These are phyloP conservation scores for Aurantiochytrium sp. DNA, from an alignment of 108 stramenopile species.

Conservation along the genomic window DNA sequence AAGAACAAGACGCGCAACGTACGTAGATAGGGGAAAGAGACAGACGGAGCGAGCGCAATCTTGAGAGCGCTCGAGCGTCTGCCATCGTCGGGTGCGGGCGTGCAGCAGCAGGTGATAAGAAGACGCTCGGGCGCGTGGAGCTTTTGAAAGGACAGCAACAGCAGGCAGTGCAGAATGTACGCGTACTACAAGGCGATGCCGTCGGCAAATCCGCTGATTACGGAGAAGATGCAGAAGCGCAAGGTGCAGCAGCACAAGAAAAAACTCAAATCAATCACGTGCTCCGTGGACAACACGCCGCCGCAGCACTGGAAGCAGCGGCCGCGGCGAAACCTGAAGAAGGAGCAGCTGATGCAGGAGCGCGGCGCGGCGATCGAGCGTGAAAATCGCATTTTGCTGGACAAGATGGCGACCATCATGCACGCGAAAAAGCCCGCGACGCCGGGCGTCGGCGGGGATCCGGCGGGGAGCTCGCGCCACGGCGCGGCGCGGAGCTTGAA, in stretches of 20 bases:
- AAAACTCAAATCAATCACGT: background rate
- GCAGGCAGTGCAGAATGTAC: background rate
- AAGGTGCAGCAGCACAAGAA: background rate
- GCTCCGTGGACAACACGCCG: background rate
- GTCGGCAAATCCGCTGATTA: background rate
- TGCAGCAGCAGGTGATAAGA: too few species aligned
- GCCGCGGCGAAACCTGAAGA: background rate
- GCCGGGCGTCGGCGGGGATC: background rate
- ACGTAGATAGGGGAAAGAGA: too few species aligned
- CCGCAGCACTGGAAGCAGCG: background rate
- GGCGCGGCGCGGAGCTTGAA: background rate
- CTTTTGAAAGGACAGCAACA: background rate
- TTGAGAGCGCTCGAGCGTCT: too few species aligned
- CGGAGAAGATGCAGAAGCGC: background rate
- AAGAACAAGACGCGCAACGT: too few species aligned
- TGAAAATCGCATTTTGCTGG: conserved; percentile 2
- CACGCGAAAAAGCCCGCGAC: background rate
- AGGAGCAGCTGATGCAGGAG: background rate
- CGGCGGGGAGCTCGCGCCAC: background rate
- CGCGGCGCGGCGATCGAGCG: conserved; percentile 1
- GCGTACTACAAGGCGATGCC: conserved; percentile 20
- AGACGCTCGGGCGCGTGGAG: background rate
- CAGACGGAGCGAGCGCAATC: too few species aligned
- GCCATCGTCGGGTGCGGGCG: too few species aligned
- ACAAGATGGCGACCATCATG: conserved; percentile 15